Evolutionary conservation across 1,284 basidiomycete genomes (phyloP).

Genomic region (Cryptococcus sp.): DNA sequence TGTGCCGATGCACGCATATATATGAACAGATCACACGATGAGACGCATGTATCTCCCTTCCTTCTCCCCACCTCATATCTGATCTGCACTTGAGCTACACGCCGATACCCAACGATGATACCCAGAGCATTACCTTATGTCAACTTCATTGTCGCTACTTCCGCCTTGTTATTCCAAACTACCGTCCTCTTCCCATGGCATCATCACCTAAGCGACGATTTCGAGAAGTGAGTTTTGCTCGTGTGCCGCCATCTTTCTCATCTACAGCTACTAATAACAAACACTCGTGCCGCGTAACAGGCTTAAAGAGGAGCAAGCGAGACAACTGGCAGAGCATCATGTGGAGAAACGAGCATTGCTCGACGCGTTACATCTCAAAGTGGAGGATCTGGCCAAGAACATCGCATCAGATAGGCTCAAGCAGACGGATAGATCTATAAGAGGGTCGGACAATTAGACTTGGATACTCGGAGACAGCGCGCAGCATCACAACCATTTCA

Average conservation of each 20-base stretch:
- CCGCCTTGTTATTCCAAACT: constrained; percentile 7
- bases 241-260: not conserved
- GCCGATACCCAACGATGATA: constrained; percentile 2
- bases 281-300: not conserved
- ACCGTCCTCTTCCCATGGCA: constrained; percentile 13
- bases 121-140: constrained; percentile 13
- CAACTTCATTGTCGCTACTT: constrained; percentile 13
- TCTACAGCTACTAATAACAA: not conserved
- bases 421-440: constrained; percentile 2
- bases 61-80: too few species aligned
- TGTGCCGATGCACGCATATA: too few species aligned
- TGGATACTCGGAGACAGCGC: too few species aligned
- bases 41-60: too few species aligned
- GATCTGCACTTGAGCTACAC: not conserved
- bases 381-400: constrained; percentile 11
- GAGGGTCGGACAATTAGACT: too few species aligned
- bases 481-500: too few species aligned
- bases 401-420: constrained; percentile 6
- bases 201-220: constrained; percentile 12
- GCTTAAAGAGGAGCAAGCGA: constrained; percentile 15
- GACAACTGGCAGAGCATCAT: constrained; percentile 14
- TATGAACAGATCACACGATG: too few species aligned
- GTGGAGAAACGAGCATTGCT: constrained; percentile 9
- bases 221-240: constrained; percentile 12
- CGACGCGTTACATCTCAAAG: constrained; percentile 10